Evolutionary conservation across 768 basidiomycete species (phyloP).

Genomic region (Strobilomyces confusus): DNA sequence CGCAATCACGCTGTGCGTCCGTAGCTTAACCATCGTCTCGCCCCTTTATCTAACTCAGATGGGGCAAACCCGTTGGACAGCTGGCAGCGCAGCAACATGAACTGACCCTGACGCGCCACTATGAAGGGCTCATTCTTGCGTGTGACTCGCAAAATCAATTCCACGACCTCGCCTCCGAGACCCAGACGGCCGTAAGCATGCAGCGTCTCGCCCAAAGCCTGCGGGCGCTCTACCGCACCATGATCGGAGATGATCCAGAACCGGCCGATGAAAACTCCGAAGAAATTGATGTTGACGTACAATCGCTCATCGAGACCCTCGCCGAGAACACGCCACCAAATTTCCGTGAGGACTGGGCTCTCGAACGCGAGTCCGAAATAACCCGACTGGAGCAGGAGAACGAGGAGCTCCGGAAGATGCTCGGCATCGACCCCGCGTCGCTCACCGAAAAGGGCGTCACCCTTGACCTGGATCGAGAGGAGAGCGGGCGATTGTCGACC

Average conservation of each 20-base stretch:
- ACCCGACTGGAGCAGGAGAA: constrained; percentile 81
- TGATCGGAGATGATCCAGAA: constrained; percentile 56
- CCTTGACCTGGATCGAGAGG: constrained; percentile 44
- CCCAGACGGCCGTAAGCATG: constrained; percentile 61
- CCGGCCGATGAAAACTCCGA: constrained; percentile 24
- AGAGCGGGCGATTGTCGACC: constrained; percentile 35
- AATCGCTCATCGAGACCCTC: constrained; percentile 41
- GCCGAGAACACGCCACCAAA: constrained; percentile 37
- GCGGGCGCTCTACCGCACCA: constrained; percentile 65
- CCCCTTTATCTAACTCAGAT: constrained; percentile 1
- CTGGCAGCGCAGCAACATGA: constrained; percentile 91
- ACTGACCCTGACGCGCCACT: constrained; percentile 80
- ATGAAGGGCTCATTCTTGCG: constrained; percentile 73
- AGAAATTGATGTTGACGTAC: constrained; percentile 39
- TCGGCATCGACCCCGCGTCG: constrained; percentile 66
- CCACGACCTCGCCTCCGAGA: constrained; percentile 53
- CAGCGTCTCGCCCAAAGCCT: constrained; percentile 68
- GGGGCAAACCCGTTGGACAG: constrained; percentile 37
- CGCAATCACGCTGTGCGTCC: constrained; percentile 79
- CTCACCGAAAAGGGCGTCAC: constrained; percentile 51
- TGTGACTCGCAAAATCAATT: constrained; percentile 57
- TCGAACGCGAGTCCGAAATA: constrained; percentile 87
- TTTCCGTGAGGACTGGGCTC: constrained; percentile 72
- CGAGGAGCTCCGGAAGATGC: constrained; percentile 62
- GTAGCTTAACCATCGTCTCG: not conserved